Conservation (phyloP, 2,329 filamentous ascomycete genomes). For the Biscogniauxia sp. region DNA sequence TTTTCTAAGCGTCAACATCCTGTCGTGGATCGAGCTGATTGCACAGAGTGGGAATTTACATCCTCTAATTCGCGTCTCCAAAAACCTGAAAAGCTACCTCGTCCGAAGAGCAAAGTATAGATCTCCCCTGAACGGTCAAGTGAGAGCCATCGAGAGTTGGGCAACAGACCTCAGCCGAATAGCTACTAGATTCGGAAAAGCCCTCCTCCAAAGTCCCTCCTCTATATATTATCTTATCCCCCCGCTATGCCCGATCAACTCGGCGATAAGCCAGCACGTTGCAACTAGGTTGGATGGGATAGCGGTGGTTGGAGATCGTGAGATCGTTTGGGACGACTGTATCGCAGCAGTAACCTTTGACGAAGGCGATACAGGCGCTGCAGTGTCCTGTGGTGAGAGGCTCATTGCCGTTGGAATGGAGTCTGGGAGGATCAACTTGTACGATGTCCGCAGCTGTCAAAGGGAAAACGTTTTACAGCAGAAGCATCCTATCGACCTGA, state of each 20-base stretch:
- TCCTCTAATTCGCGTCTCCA: slow-evolving; percentile 21
- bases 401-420: background rate
- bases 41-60: slow-evolving; percentile 21
- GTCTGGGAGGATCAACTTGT: background rate
- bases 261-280: slow-evolving; percentile 17
- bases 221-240: slow-evolving; percentile 37
- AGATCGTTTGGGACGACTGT: slow-evolving; percentile 23
- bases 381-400: no score
- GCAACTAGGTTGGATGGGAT: slow-evolving; percentile 11
- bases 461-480: background rate
- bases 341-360: slow-evolving; percentile 2
- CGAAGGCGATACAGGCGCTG: no score
- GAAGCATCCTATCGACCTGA: background rate
- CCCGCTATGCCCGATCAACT: slow-evolving; percentile 32
- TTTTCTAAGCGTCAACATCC: slow-evolving; percentile 28
- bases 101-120: slow-evolving; percentile 20
- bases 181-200: slow-evolving; percentile 31
- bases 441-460: background rate
- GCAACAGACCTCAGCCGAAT: slow-evolving; percentile 32
- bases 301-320: slow-evolving; percentile 10
- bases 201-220: slow-evolving; percentile 26
- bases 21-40: slow-evolving; percentile 32
- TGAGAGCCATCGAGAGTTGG: slow-evolving; percentile 30
- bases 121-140: slow-evolving; percentile 21
- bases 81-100: slow-evolving; percentile 27